phyloP scores from a whole-genome alignment of 2,329 filamentous ascomycete species.

The Nothophaeocryptopus gaeumannii region DNA sequence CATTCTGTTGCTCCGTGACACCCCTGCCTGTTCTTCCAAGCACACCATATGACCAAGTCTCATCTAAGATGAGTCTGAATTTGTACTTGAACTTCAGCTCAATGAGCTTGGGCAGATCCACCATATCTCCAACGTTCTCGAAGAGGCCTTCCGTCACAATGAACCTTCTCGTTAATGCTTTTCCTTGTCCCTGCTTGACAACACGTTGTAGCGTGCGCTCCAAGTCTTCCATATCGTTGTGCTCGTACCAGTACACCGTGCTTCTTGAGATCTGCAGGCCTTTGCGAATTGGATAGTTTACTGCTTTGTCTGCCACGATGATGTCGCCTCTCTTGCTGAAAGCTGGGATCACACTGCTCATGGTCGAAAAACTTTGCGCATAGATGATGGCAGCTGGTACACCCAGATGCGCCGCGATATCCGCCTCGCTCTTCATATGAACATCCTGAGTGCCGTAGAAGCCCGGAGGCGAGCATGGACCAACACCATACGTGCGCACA shows the following conservation, averaged over 20 bases:
- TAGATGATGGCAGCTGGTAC: slow-evolving; percentile 91
- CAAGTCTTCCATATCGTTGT: slow-evolving; percentile 93
- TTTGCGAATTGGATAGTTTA: slow-evolving; percentile 92
- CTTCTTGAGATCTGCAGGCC: slow-evolving; percentile 90
- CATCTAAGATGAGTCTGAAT: slow-evolving; percentile 94
- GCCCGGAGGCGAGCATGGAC: slow-evolving; percentile 91
- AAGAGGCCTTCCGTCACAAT: slow-evolving; percentile 95
- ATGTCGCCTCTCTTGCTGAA: slow-evolving; percentile 97
- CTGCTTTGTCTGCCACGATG: slow-evolving; percentile 89
- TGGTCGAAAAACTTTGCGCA: slow-evolving; percentile 92
- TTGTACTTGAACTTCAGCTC: slow-evolving; percentile 96
- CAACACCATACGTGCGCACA: slow-evolving; percentile 90
- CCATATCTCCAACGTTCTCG: slow-evolving; percentile 82
- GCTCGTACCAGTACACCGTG: slow-evolving; percentile 88
- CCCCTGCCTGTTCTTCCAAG: slow-evolving; percentile 87
- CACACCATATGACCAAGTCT: slow-evolving; percentile 96
- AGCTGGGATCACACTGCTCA: slow-evolving; percentile 92
- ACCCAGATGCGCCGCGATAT: slow-evolving; percentile 86
- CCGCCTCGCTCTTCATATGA: slow-evolving; percentile 92
- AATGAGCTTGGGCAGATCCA: slow-evolving; percentile 82
- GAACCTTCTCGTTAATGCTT: slow-evolving; percentile 86
- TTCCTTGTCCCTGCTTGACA: slow-evolving; percentile 81
- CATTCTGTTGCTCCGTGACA: slow-evolving; percentile 93
- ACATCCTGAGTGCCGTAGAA: slow-evolving; percentile 99
- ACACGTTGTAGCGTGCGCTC: slow-evolving; percentile 82